Evolutionary conservation across 768 basidiomycete genomes (phyloP), one percentile per base, ranked within the genome.

Genomic region (Austroboletus eburneus): DNA sequence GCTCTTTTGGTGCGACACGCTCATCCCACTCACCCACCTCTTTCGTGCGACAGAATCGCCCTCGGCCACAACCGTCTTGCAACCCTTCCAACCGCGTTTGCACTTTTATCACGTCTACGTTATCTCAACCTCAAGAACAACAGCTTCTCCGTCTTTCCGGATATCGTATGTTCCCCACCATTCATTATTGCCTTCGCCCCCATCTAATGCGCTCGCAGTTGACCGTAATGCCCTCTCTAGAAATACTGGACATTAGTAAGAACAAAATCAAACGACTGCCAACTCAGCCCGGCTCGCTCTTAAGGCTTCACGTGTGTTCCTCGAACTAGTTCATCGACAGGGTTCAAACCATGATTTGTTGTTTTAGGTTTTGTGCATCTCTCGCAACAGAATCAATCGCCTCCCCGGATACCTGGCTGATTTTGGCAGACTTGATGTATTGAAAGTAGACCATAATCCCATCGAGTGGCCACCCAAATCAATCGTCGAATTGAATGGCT

Each of bases 211-310:
- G 25, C 18, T 27, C 36, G 12, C 55, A 95, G 93, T 74, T 96
- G 36, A 91, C 88, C 37, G 70, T 80, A 16, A 82, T 98, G 71
- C 81, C 85, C 3, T 85, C 85, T 6, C 75, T 99, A 45, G 95
- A 99, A 68, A 95, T 93, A 48, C 72, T 99, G 52, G 96, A 99
- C 65, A 77, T 99, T 35, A 93, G 91, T 54, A 83, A 89, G 54
- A 99, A 99, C 70, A 90, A 85, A 68, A 80, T 99, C 56, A 83
- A 78, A 62, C 71, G 74, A 40, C 71, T 98, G 18, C 96, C 96
- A 10, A 68, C 78, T 4, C 76, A 83, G 50, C 87, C 93, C 16
- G 93, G 93, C 6, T 77, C 82, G 6, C 76, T 99, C 33, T 66
- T 77, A 41, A 78, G 85, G 48, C 81, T 99, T 50, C 78, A 81